Percentiles rank a stretch among this genome's conserved stretches.
Evolutionary conservation across 116 monocot species (phyloP).

Genomic region (Papilionanthe hybrid): DNA sequence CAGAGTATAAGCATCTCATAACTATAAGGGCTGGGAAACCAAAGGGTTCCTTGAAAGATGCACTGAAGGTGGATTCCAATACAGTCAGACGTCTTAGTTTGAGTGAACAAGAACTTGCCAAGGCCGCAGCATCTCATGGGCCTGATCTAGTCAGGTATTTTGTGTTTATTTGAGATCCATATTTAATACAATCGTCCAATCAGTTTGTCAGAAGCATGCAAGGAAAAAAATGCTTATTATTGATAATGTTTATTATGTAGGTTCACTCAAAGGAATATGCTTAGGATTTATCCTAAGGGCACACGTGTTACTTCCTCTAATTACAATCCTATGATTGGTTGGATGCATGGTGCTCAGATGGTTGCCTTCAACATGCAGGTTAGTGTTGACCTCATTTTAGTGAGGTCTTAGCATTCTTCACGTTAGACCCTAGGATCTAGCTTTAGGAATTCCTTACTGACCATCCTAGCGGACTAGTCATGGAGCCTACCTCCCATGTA

Average conservation of each 20-base stretch:
- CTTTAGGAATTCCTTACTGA: no score
- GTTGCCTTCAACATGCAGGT: slow-evolving; percentile 65
- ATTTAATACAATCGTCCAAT: no score
- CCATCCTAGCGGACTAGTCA: no score
- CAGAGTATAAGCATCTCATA: slow-evolving; percentile 53
- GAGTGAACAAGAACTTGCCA: slow-evolving; percentile 63
- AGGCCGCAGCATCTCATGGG: slow-evolving; percentile 41
- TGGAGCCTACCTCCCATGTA: no score
- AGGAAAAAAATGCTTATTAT: neutral
- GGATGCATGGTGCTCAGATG: slow-evolving; percentile 64
- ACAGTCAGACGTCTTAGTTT: slow-evolving; percentile 71
- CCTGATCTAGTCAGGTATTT: slow-evolving; percentile 63
- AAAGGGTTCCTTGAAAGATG: slow-evolving; percentile 46
- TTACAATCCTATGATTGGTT: slow-evolving; percentile 51
- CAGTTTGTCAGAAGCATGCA: neutral
- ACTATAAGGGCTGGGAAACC: slow-evolving; percentile 64
- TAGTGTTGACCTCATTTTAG: neutral
- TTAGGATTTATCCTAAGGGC: slow-evolving; percentile 42
- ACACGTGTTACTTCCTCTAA: slow-evolving; percentile 45
- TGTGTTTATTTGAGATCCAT: neutral
- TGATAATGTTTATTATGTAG: slow-evolving; percentile 15
- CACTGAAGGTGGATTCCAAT: slow-evolving; percentile 58
- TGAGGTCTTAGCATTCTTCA: no score
- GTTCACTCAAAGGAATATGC: slow-evolving; percentile 46
- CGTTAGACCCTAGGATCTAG: no score